Base-by-base conservation (phyloP, 2,329 filamentous ascomycete genomes). In the Colletotrichum lentis region DNA sequence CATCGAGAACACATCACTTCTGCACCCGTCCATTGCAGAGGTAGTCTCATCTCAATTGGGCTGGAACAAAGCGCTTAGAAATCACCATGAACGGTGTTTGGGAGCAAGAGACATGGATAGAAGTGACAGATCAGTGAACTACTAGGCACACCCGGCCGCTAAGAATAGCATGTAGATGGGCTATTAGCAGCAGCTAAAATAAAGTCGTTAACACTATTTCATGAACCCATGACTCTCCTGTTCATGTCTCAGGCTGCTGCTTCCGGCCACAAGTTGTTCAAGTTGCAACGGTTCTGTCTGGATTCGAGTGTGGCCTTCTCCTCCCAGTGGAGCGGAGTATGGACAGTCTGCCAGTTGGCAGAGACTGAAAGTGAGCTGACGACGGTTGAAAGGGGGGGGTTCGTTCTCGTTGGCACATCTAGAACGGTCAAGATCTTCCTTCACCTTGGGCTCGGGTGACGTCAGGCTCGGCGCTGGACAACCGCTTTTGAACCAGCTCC, bases 401-500 rank as follows among this genome's bases (percentile, higher is more conserved):
- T 24, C n/a, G 20, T 31, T 18, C 27, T 22, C 31, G 20, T 35
- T 10, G 41, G 24, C 5, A 6, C 55, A 31, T n/a, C 3, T 20
- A 16, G 27, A 50, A 41, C 10, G 43, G 43, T 3, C 31, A 22
- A 31, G 52, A 59, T 31, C 54, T 62, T 35, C 22, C 54, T 62
- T 35, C 22, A 16, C 22, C 27, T 7, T 7, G 24, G 5, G 43
- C 7, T 7, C 7, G n/a, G 3, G 43, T 67, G 55, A 69, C 66
- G 66, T 69, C 66, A 69, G 18, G 16, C 50, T 46, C 62, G 62
- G 63, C 27, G 27, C 44, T 46, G 43, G 6, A 52, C 22, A 39
- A 39, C 62, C 66, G 43, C 43, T 50, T 61, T 66, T 47, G 66
- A 52, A 61, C 56, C 44, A 44, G 46, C 47, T 49, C 35, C 44